Conservation (phyloP, 345 rosid species). For the Pistacia vera region DNA sequence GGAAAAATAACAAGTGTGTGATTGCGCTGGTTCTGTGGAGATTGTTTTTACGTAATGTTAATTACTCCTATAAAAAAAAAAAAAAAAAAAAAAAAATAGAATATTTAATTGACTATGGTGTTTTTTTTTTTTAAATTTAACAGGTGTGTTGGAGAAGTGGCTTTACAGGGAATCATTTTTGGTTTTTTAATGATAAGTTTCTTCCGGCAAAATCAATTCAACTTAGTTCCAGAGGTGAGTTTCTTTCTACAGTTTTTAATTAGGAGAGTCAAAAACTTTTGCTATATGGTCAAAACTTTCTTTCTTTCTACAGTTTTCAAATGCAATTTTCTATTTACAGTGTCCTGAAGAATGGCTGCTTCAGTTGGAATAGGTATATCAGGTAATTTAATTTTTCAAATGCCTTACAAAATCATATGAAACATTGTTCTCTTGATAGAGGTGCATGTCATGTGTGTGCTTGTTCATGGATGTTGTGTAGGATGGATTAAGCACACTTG, state of each 20-base stretch:
- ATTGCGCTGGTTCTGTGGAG: background rate
- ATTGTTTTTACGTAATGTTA: background rate
- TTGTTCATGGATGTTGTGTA: background rate
- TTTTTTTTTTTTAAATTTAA: background rate
- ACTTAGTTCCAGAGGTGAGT: constrained; percentile 41
- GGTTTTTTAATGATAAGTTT: constrained; percentile 45
- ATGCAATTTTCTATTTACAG: constrained; percentile 38
- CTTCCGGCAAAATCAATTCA: constrained; percentile 22
- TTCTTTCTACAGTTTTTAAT: background rate
- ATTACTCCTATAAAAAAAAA: background rate
- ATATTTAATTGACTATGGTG: background rate
- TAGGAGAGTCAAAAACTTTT: background rate
- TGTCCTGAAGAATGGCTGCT: constrained; percentile 64
- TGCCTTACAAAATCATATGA: background rate
- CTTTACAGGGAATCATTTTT: constrained; percentile 44
- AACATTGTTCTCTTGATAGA: constrained; percentile 3
- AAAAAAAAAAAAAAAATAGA: too few relatives aligned
- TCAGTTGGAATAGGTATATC: constrained; percentile 60
- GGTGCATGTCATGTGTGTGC: background rate
- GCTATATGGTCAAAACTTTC: background rate
- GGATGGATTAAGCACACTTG: constrained; percentile 5
- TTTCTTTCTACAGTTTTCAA: constrained; percentile 8
- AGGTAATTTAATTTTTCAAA: constrained; percentile 42
- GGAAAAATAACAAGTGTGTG: background rate
- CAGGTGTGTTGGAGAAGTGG: constrained; percentile 62